Conservation (phyloP, 768 basidiomycete genomes). For the Coprinopsis cinerea region DNA sequence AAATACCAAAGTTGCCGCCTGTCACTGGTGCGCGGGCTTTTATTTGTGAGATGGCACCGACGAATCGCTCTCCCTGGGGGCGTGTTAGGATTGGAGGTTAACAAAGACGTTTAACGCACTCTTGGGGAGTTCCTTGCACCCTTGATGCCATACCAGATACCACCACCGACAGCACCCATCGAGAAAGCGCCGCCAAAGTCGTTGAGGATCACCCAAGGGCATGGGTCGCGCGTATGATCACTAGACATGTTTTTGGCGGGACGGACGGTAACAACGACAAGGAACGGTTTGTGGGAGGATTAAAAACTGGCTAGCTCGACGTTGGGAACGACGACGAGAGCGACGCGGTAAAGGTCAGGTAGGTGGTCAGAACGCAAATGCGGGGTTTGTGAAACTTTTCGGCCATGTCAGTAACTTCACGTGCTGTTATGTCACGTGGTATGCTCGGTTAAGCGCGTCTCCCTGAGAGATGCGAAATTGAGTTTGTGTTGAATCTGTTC, state of each 20-base stretch:
- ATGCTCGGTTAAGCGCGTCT: too few species aligned
- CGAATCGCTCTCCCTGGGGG: slow-evolving; percentile 81
- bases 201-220: slow-evolving; percentile 97
- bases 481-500: slow-evolving; percentile 12
- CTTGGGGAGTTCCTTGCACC: slow-evolving; percentile 94
- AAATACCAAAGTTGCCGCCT: slow-evolving; percentile 93
- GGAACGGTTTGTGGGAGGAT: too few species aligned
- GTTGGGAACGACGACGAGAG: slow-evolving; percentile 12
- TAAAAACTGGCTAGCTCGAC: too few species aligned
- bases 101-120: slow-evolving; percentile 39
- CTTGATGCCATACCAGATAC: slow-evolving; percentile 98
- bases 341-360: not conserved
- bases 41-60: slow-evolving; percentile 92
- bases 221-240: slow-evolving; percentile 92
- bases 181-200: slow-evolving; percentile 97
- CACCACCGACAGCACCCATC: slow-evolving; percentile 97
- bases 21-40: slow-evolving; percentile 98
- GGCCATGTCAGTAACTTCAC: too few species aligned
- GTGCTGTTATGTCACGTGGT: too few species aligned
- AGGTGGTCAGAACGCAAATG: not conserved
- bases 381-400: not conserved
- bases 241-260: slow-evolving; percentile 55
- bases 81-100: slow-evolving; percentile 12
- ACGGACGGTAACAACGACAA: slow-evolving; percentile 8
- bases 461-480: not conserved